Evolutionary conservation across 371 early-diverging fungal genomes (phyloP).

Genomic region (Nematocida ausubeli): DNA sequence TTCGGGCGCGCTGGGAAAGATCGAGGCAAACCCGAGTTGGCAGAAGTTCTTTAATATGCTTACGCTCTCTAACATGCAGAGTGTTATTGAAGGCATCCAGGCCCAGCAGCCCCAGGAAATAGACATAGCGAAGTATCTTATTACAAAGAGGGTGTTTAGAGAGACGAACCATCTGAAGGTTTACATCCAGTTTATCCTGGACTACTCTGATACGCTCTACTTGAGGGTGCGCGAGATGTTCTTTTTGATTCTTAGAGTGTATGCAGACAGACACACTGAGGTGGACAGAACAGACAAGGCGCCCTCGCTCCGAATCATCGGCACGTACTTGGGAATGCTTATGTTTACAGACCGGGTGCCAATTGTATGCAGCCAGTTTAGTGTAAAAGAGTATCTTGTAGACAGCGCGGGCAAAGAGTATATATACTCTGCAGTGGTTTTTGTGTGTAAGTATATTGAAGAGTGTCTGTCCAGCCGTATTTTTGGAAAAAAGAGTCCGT

Average conservation of each 20-base stretch:
- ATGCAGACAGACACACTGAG: slow-evolving; percentile 13
- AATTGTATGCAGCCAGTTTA: slow-evolving; percentile 15
- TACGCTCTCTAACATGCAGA: slow-evolving; percentile 1
- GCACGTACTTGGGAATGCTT: slow-evolving; percentile 52
- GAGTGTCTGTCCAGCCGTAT: slow-evolving; percentile 25
- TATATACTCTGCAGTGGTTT: slow-evolving; percentile 44
- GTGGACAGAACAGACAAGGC: slow-evolving; percentile 41
- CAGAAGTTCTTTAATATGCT: slow-evolving; percentile 45
- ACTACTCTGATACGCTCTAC: slow-evolving; percentile 40
- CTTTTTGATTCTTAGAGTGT: slow-evolving; percentile 12
- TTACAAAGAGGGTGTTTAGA: slow-evolving; percentile 37
- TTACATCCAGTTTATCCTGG: slow-evolving; percentile 45
- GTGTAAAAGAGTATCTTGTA: slow-evolving; percentile 44
- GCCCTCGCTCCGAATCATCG: slow-evolving; percentile 27
- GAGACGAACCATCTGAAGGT: slow-evolving; percentile 35
- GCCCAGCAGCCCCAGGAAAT: slow-evolving; percentile 2
- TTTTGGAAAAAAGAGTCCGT: slow-evolving; percentile 45
- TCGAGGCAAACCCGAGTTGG: slow-evolving; percentile 21
- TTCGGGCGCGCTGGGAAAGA: background rate
- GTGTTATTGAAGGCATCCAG: background rate
- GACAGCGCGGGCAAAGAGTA: slow-evolving; percentile 39
- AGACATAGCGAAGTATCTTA: slow-evolving; percentile 39
- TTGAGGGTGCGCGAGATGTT: slow-evolving; percentile 14
- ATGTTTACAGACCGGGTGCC: slow-evolving; percentile 36
- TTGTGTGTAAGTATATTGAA: slow-evolving; percentile 55